Conservation (phyloP, 2,329 filamentous ascomycete genomes). For the Alternaria gansuensis region DNA sequence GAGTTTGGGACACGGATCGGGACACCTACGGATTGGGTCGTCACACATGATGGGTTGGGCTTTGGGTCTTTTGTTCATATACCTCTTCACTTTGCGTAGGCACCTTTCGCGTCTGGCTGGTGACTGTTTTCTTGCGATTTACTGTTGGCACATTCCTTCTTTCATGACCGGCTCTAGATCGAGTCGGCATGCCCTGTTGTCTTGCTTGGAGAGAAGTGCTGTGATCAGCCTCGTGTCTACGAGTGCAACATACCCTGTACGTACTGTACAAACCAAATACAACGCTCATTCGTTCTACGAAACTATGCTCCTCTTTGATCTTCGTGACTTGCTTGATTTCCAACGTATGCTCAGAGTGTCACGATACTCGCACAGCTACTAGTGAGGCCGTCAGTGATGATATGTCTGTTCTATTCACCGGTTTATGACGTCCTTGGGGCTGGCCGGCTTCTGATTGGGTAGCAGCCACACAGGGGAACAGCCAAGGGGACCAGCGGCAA, state of each 20-base stretch:
- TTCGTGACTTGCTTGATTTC: not conserved
- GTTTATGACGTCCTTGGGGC: constrained; percentile 24
- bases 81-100: constrained; percentile 17
- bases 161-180: constrained; percentile 27
- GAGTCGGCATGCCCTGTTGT: constrained; percentile 29
- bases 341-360: too few relatives aligned
- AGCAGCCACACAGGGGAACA: constrained; percentile 16
- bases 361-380: not conserved
- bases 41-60: constrained; percentile 19
- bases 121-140: constrained; percentile 15
- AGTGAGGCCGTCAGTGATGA: not conserved
- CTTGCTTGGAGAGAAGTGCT: constrained; percentile 19
- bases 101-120: constrained; percentile 24
- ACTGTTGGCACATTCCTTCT: constrained; percentile 24
- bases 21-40: constrained; percentile 18
- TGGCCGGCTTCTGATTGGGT: constrained; percentile 25
- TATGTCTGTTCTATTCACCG: constrained; percentile 18
- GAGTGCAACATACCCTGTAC: constrained; percentile 20
- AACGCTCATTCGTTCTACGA: constrained; percentile 20
- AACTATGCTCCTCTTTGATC: not conserved
- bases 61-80: constrained; percentile 33
- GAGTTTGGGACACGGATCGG: constrained; percentile 33
- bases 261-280: constrained; percentile 27
- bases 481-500: constrained; percentile 17
- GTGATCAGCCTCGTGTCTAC: constrained; percentile 24